Base-by-base conservation (phyloP, 805 yeast species). In the Yamadazyma takamatsuzukensis region DNA sequence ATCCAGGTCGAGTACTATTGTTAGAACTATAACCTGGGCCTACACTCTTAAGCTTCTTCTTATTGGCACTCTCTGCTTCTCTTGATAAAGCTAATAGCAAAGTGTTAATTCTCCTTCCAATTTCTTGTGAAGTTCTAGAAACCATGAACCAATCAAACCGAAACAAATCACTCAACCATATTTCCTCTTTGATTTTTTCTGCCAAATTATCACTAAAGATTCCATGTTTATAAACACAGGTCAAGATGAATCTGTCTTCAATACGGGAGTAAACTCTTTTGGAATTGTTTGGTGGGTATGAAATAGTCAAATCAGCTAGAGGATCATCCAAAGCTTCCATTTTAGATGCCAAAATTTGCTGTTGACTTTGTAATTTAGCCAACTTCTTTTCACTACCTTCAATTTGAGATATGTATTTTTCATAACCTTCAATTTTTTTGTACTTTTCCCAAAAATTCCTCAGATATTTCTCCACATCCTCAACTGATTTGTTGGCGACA, bases 281-380 rank as follows among this genome's bases (percentile, higher is more conserved):
- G 9, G 93, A 82, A 51, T 82, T 83, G 50, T 83, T 83, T n/a
- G 89, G 89, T 0, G 93, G 90, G 39, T 82, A 84, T 34, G 75
- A 82, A 15, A 84, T 78, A 4, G 58, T 59, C 54, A 84, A 58
- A 26, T 80, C 78, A 27, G 77, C 77, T 15, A 82, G 51, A 0
- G 89, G 88, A 36, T 71, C 74, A n/a, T 64, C 62, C 25, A 69
- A 63, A 34, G 67, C 72, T 28, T 67, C 67, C 43, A 83, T 58
- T 44, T 82, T 82, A 19, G 54, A 58, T 2, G 65, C 67, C 22
- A 83, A 59, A 7, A 80, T 57, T 31, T 61, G 66, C 39, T 78
- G 76, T 49, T 83, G 90, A 25, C 67, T 59, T 21, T 57, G 52
- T 15, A 77, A 51, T 43, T 70, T 78, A 27, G 74, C 78, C 6